Evolutionary conservation across 352 stramenopile genomes (phyloP).

Genomic region (Pythium guiyangense): DNA sequence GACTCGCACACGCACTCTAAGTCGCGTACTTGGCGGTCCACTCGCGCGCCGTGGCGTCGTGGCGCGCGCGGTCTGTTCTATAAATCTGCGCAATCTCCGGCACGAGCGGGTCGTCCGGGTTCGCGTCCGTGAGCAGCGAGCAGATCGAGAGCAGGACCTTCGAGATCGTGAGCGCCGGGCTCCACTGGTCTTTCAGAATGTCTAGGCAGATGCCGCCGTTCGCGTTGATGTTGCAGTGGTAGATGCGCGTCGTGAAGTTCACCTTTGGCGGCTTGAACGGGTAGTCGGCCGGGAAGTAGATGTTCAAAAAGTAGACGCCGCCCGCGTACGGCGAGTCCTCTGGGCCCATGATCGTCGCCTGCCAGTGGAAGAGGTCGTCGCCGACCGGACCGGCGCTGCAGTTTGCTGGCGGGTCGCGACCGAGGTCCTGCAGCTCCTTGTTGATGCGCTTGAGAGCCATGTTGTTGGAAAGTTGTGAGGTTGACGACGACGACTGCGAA

Average conservation of each 20-base stretch:
- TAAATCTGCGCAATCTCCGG: conserved; percentile 93
- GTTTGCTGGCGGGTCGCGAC: conserved; percentile 96
- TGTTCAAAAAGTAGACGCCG: conserved; percentile 99
- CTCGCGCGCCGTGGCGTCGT: conserved; percentile 95
- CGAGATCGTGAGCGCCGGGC: conserved; percentile 97
- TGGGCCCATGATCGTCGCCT: conserved; percentile 97
- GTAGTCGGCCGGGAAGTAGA: conserved; percentile 99
- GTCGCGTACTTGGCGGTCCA: conserved; percentile 99
- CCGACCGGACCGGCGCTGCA: conserved; percentile 97
- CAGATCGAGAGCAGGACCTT: conserved; percentile 99
- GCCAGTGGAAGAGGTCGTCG: conserved; percentile 98
- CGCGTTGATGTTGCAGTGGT: conserved; percentile 99
- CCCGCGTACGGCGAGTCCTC: conserved; percentile 98
- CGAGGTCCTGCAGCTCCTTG: conserved; percentile 94
- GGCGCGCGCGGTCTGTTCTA: conserved; percentile 90
- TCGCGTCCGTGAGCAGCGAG: conserved; percentile 98
- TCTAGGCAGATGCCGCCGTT: conserved; percentile 99
- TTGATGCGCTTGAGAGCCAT: conserved; percentile 96
- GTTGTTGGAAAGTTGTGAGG: background rate
- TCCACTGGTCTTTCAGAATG: conserved; percentile 99
- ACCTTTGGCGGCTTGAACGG: conserved; percentile 99
- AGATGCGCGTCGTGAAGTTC: conserved; percentile 99
- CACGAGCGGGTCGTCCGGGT: conserved; percentile 98
- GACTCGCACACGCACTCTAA: conserved; percentile 53
- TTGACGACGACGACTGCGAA: background rate